Evolutionary conservation across 2,329 filamentous ascomycete genomes (phyloP).

Genomic region (Trichoderma hamatum): DNA sequence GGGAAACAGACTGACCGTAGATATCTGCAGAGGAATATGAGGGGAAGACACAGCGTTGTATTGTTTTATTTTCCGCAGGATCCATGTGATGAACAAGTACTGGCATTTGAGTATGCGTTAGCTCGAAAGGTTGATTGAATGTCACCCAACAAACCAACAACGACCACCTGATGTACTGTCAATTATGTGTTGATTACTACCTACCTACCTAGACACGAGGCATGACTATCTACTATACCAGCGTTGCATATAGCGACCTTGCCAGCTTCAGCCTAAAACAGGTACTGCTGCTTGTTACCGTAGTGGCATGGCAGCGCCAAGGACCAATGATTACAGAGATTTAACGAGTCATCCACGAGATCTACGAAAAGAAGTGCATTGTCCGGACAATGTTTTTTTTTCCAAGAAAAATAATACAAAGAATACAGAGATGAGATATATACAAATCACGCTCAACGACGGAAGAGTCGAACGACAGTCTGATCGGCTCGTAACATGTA

Average conservation of each 20-base stretch:
- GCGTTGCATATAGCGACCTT: not conserved
- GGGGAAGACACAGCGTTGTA: no score
- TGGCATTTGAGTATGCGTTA: not conserved
- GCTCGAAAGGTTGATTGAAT: not conserved
- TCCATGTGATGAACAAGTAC: not conserved
- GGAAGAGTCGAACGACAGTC: not conserved
- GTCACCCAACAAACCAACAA: no score
- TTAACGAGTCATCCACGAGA: not conserved
- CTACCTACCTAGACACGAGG: no score
- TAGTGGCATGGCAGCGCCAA: not conserved
- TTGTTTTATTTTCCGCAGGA: no score
- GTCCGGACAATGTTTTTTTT: not conserved
- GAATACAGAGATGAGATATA: slow-evolving; percentile 14
- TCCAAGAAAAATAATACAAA: not conserved
- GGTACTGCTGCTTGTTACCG: no score
- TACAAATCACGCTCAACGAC: not conserved
- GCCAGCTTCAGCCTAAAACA: no score
- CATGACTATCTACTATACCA: not conserved
- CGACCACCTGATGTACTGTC: not conserved
- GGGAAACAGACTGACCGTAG: not conserved
- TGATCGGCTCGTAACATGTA: not conserved
- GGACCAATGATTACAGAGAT: not conserved
- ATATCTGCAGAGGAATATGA: not conserved
- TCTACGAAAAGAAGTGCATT: not conserved
- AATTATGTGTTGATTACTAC: no score